Evolutionary conservation across 2,329 filamentous ascomycete species (phyloP), one percentile per base, ranked within the genome.

Genomic region (Hymenoscyphus scutula): DNA sequence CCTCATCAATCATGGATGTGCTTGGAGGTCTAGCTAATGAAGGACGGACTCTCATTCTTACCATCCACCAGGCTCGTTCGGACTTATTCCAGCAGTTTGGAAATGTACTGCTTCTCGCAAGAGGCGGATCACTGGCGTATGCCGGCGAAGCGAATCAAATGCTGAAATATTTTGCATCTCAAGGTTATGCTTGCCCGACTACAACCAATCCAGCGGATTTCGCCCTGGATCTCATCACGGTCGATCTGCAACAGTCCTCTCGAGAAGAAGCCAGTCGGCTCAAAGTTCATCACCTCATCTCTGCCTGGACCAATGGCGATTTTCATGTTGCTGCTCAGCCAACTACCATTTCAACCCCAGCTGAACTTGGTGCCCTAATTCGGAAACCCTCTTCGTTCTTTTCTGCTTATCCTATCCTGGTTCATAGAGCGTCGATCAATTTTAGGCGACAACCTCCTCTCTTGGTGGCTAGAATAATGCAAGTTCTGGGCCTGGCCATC

Each of bases 191-290:
- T 13, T 92, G 89, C 69, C 88, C 89, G 0, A 78, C 80, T 15
- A 84, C 89, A 62, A 89, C 88, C 0, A 93, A 92, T 65, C 89
- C 90, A 0, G 89, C 90, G 0, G 90, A 93, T 72, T 92, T 91
- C 72, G 89, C 88, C 0, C 80, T 92, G 7, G 89, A 93, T 69
- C 80, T 92, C 57, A 90, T 93, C 58, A 92, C 89, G 0, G 83
- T 92, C 27, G 88, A 92, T 68, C 77, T 92, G 0, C 89, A 91
- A 64, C 82, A 88, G 48, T 84, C 83, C 34, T 76, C 80, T 1
- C 79, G 82, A 23, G 89, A 92, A 72, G 80, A 79, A 0, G 80
- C 84, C 53, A 90, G 84, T 58, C 81, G 88, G 11, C 80, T 81
- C 34, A 84, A 84, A 58, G 89, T 92, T 0, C 79, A 80, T 48